Evolutionary conservation across 1,284 basidiomycete species (phyloP).

Genomic region (Ceratobasidium sp.): DNA sequence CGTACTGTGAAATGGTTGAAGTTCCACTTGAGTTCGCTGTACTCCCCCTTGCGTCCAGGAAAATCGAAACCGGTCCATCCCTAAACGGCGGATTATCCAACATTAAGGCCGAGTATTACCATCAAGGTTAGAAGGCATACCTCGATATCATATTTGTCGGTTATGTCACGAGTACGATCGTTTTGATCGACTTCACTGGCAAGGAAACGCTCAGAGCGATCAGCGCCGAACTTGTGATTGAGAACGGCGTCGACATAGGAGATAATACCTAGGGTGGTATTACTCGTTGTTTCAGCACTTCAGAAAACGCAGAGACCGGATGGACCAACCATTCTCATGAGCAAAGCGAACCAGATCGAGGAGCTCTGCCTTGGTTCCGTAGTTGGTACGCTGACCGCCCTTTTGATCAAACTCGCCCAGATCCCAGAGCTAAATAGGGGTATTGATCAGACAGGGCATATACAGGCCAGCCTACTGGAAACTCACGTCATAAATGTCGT

Average conservation of each 20-base stretch:
- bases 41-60: slow-evolving; percentile 58
- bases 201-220: slow-evolving; percentile 58
- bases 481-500: slow-evolving; percentile 55
- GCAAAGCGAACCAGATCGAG: slow-evolving; percentile 53
- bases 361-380: slow-evolving; percentile 65
- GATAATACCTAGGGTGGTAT: slow-evolving; percentile 42
- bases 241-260: slow-evolving; percentile 49
- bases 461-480: slow-evolving; percentile 44
- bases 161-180: slow-evolving; percentile 49
- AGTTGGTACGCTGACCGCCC: slow-evolving; percentile 57
- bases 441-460: neutral
- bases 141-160: slow-evolving; percentile 55
- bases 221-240: slow-evolving; percentile 55
- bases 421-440: slow-evolving; percentile 47
- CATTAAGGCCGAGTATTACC: slow-evolving; percentile 13
- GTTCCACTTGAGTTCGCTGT: slow-evolving; percentile 58
- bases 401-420: slow-evolving; percentile 64
- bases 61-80: slow-evolving; percentile 57
- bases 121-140: slow-evolving; percentile 43
- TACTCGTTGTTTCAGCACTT: slow-evolving; percentile 41
- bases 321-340: slow-evolving; percentile 48
- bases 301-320: no score
- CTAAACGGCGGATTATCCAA: slow-evolving; percentile 21
- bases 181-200: slow-evolving; percentile 58
- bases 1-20: slow-evolving; percentile 54